Percentiles rank a stretch among this genome's conserved stretches.
phyloP scores from a whole-genome alignment of 1,284 basidiomycete species.

The Rhodotorula sp. region DNA sequence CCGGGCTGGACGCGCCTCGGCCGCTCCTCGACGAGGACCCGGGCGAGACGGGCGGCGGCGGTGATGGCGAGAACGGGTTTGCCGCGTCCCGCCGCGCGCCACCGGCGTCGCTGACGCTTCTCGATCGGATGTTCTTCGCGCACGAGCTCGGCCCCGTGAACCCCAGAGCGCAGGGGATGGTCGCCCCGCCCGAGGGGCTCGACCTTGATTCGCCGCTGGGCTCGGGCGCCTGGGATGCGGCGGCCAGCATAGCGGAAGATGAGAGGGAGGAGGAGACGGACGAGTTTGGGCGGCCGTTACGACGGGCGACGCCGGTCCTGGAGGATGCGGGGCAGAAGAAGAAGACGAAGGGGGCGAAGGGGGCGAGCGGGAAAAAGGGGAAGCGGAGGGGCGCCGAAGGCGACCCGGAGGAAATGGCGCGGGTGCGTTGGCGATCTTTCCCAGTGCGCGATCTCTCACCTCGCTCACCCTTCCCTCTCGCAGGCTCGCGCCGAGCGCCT shows the following conservation, averaged over 20 bases:
- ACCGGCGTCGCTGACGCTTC: slow-evolving; percentile 85
- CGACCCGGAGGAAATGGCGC: slow-evolving; percentile 17
- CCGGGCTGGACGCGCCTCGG: slow-evolving; percentile 33
- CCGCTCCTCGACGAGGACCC: neutral
- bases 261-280: slow-evolving; percentile 45
- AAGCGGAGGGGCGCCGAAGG: slow-evolving; percentile 57
- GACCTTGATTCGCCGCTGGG: slow-evolving; percentile 85
- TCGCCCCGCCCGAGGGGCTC: slow-evolving; percentile 77
- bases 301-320: slow-evolving; percentile 48
- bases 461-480: slow-evolving; percentile 57
- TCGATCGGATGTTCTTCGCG: slow-evolving; percentile 74
- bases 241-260: slow-evolving; percentile 50
- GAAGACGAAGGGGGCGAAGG: slow-evolving; percentile 44
- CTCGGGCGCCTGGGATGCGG: slow-evolving; percentile 52
- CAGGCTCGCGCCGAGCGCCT: slow-evolving; percentile 57
- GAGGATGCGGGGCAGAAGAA: slow-evolving; percentile 44
- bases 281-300: slow-evolving; percentile 47
- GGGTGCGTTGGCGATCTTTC: slow-evolving; percentile 32
- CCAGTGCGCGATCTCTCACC: neutral
- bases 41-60: neutral
- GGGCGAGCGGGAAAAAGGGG: slow-evolving; percentile 54
- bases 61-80: slow-evolving; percentile 13
- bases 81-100: slow-evolving; percentile 17
- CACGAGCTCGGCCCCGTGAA: slow-evolving; percentile 88
- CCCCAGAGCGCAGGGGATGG: slow-evolving; percentile 72